Evolutionary conservation across 768 basidiomycete genomes (phyloP).

Genomic region (Neoboletus subvelutipes): DNA sequence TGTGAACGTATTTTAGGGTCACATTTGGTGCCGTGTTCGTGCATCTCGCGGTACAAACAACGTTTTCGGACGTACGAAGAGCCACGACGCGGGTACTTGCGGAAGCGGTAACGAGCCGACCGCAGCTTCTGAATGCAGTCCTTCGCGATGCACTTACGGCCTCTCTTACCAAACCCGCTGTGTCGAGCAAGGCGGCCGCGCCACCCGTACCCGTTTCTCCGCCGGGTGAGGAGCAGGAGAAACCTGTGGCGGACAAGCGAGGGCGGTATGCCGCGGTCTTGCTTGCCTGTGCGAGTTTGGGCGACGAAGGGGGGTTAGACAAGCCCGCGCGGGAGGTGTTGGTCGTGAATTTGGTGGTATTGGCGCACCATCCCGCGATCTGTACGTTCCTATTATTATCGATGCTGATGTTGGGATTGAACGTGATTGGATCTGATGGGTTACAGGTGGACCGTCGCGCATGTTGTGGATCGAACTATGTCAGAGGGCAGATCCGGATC

Average conservation of each 20-base stretch:
- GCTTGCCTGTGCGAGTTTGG: constrained; percentile 48
- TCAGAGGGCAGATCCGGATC: constrained; percentile 67
- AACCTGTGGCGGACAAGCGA: constrained; percentile 48
- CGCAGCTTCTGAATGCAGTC: constrained; percentile 50
- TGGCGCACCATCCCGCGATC: constrained; percentile 71
- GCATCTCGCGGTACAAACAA: constrained; percentile 63
- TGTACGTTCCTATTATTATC: constrained; percentile 39
- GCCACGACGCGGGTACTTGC: constrained; percentile 44
- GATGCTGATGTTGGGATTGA: background rate
- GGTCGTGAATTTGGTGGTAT: constrained; percentile 55
- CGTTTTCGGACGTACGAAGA: constrained; percentile 53
- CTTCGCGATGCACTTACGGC: constrained; percentile 58
- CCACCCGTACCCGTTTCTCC: constrained; percentile 3
- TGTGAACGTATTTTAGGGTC: constrained; percentile 37
- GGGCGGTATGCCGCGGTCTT: constrained; percentile 53
- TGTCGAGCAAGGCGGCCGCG: constrained; percentile 22
- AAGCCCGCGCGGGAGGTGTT: constrained; percentile 41
- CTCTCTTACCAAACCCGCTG: constrained; percentile 42
- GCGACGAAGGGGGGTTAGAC: constrained; percentile 39
- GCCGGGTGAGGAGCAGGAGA: constrained; percentile 35
- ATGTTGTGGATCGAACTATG: constrained; percentile 76
- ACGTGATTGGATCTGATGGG: background rate
- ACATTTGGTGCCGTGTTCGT: constrained; percentile 67
- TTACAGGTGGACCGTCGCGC: constrained; percentile 17
- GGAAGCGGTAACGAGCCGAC: constrained; percentile 37